Base-by-base conservation (phyloP, 306 rosid genomes). In the Gastrolobium villosum region DNA sequence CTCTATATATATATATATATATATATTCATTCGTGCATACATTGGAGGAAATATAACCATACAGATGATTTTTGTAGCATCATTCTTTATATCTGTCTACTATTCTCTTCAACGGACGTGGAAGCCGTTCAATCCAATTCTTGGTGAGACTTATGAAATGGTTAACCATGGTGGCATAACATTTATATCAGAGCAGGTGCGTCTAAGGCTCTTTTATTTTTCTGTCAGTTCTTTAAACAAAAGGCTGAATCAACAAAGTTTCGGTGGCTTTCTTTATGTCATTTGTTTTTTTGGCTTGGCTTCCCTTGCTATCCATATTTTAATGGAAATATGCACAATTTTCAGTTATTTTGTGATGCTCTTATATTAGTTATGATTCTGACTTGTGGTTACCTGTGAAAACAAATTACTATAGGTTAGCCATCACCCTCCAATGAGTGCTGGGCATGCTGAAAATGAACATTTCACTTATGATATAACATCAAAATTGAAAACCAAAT, bases 101-200 rank as follows among this genome's bases (percentile, higher is more conserved):
- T 95, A 91, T 70, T 96, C 96, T 0, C 88, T 78, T 81, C 98
- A 93, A 81, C 80, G 99, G 78, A 93, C 98, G 5, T 95, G 99
- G 99, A 95, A 95, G 86, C 99, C 98, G 46, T 95, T 95, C 86
- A 95, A 95, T 89, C 99, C 99, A 69, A 93, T 95, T 75, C 98
- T 95, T 53, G 99, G 99, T n/a, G 99, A 95, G 86, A 95, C 99
- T 66, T 95, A 93, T 83, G 98, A 95, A 85, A 53, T 95, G 92
- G 88, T 40, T 55, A 91, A 95, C 86, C 97, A 95, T 48, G 87
- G 83, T 49, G 98, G 89, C 61, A 45, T 95, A 50, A 60, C 94
- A 77, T 95, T 95, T 82, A 81, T 95, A 81, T 41, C 99, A 52
- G 98, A 95, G 81, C 99, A 95, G 97, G 99, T 93, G 79, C 7